Base-by-base conservation (phyloP, 495 filamentous ascomycete species). In the Annulohypoxylon maeteangense region DNA sequence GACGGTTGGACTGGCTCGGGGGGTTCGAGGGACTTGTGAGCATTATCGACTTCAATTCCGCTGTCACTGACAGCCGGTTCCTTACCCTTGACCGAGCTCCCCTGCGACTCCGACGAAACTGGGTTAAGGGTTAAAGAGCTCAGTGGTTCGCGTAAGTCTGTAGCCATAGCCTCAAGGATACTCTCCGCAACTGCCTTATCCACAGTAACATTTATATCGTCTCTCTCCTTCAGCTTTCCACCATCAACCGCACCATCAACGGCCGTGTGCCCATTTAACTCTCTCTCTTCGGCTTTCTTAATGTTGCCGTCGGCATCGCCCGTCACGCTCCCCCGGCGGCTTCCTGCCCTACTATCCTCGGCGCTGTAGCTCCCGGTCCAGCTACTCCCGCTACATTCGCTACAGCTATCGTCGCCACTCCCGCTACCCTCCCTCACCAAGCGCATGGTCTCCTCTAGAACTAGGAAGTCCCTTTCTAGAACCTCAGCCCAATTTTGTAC, bases 401-500 rank as follows among this genome's bases (percentile, higher is more conserved):
- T 76, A 50, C 70, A 72, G 23, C 44, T 65, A 16, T 54, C 58
- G 40, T 74, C 71, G 40, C 70, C 76, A 36, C 70, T 68, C n/a
- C 68, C 71, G 51, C 74, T 80, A 20, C 80, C 86, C 59, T 85
- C 81, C 36, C 78, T 78, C 7, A 87, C 93, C 67, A 92, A 76
- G 75, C 91, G 81, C 78, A 97, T 74, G 58, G 92, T 93, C 87
- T 97, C 94, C 81, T 96, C 93, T 38, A 99, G 75, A 65, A 96
- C 89, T 74, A 94, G 75, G 68, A 99, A 87, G 81, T 98, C 95
- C 78, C 92, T 80, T 85, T 99, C 95, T 74, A 98, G 85, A 84
- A 97, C 87, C 88, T 99, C 95, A 42, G 95, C 95, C 94, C 94
- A 98, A 78, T 97, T 97, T 87, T 98, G 95, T 79, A 98, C 88